Conservation (phyloP, 306 rosid species). For the Prunus fruticosa region DNA sequence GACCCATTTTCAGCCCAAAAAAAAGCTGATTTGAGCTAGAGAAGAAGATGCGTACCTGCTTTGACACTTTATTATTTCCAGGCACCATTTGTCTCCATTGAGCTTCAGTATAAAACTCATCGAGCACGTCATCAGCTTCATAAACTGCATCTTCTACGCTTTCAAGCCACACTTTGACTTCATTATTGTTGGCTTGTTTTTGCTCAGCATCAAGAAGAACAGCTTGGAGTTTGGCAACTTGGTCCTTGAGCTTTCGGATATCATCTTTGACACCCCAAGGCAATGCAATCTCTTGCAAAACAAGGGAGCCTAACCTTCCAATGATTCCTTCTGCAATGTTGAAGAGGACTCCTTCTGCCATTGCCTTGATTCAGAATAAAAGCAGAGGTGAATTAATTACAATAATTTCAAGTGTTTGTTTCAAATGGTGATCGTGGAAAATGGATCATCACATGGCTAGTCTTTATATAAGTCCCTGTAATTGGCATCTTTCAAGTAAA, state of each 20-base stretch:
- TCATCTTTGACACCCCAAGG: slow-evolving; percentile 5
- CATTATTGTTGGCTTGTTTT: background rate
- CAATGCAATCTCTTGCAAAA: background rate
- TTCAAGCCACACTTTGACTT: no score
- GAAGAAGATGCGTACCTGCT: no score
- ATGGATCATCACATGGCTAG: no score
- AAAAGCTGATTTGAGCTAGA: background rate
- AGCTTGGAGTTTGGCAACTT: background rate
- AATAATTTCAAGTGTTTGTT: no score
- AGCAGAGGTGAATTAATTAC: no score
- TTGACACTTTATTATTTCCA: no score
- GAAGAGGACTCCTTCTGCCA: slow-evolving; percentile 12
- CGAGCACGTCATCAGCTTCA: slow-evolving; percentile 15
- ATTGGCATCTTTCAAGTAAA: no score
- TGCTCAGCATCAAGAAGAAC: slow-evolving; percentile 32
- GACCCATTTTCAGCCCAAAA: slow-evolving; percentile 13
- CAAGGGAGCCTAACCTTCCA: background rate
- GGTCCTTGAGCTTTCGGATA: background rate
- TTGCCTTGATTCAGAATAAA: background rate
- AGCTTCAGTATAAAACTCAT: background rate
- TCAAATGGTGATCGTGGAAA: no score
- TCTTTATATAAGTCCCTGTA: no score
- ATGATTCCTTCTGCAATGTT: background rate
- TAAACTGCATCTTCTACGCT: background rate
- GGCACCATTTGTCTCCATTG: slow-evolving; percentile 13